Evolutionary conservation across 2,329 filamentous ascomycete genomes (phyloP), one percentile per base, ranked within the genome.

Genomic region (Ophiostoma perfectum): DNA sequence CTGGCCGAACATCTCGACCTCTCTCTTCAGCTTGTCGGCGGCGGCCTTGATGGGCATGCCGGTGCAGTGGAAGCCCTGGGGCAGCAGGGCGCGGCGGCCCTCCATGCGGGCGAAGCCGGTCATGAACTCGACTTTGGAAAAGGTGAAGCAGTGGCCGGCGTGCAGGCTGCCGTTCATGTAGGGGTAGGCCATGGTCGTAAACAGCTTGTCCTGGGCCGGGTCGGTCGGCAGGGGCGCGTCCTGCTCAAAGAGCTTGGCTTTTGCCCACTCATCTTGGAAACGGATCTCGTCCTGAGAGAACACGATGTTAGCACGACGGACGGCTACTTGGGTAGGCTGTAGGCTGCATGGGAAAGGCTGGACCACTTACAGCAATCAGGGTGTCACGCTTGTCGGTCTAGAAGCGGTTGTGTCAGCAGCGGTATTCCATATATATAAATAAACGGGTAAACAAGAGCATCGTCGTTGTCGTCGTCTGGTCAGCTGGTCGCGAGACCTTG

Each of bases 11-110:
- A 90, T 83, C 79, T 91, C 88, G 68, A 98, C 89, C 80, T 99
- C 95, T 71, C 92, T 88, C 70, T 90, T 88, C 63, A 99, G 86
- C 83, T 98, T 98, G 82, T 99, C 71, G 67, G 95, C 93, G 75
- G 92, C 96, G 5, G 95, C 93, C 80, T 97, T 97, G 83, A 99
- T 99, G 63, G 93, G 93, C 90, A 99, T 96, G 74, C 95, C 95
- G 0, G 94, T 98, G 80, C 90, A 92, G 83, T 99, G 95, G 82
- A 93, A 99, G 44, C 94, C 95, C 76, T 95, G 89, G 69, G 95
- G 95, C 78, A 95, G 97, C 67, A 98, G 83, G 69, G 89, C 84
- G 67, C 90, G 85, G 82, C 94, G 94, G 75, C 95, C 95, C 78
- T 93, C 87, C 92, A 98, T 96, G 68, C 94, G 86, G 64, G 90